A percentile compares a stretch with the other conserved stretches of the same genome.
Conservation (phyloP, 2,329 filamentous ascomycete species). For the Proliferodiscus dingleyae region DNA sequence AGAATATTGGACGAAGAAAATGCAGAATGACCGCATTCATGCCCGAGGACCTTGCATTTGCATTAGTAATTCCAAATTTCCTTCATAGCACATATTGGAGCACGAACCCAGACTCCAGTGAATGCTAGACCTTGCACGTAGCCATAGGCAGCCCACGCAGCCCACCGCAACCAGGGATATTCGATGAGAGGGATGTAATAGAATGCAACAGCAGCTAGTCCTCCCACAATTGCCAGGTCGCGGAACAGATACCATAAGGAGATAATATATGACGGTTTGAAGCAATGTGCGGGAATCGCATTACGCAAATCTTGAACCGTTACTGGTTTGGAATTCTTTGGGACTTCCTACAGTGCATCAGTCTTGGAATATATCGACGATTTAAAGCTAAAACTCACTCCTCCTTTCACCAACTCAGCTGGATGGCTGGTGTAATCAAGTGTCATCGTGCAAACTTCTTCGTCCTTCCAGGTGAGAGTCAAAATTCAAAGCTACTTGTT, state of each 20-base stretch:
- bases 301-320: neutral
- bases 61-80: no score
- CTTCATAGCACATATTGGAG: neutral
- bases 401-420: neutral
- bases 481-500: no score
- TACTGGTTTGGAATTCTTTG: neutral
- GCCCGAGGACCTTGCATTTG: slow-evolving; percentile 78
- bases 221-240: slow-evolving; percentile 45
- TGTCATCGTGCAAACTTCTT: no score
- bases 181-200: neutral
- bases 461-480: no score
- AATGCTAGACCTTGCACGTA: slow-evolving; percentile 59
- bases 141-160: slow-evolving; percentile 53
- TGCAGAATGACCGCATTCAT: slow-evolving; percentile 93
- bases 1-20: slow-evolving; percentile 82
- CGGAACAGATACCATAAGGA: slow-evolving; percentile 51
- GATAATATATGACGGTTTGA: slow-evolving; percentile 46
- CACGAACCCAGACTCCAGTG: slow-evolving; percentile 54
- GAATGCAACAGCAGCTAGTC: neutral
- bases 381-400: neutral
- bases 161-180: slow-evolving; percentile 38
- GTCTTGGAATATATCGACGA: neutral
- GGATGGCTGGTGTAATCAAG: neutral
- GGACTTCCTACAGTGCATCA: neutral
- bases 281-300: slow-evolving; percentile 56